These are phyloP conservation scores for Fusarium sterilihyphosum DNA, from an alignment of 2,329 filamentous ascomycete genomes.

Conservation along the genomic window DNA sequence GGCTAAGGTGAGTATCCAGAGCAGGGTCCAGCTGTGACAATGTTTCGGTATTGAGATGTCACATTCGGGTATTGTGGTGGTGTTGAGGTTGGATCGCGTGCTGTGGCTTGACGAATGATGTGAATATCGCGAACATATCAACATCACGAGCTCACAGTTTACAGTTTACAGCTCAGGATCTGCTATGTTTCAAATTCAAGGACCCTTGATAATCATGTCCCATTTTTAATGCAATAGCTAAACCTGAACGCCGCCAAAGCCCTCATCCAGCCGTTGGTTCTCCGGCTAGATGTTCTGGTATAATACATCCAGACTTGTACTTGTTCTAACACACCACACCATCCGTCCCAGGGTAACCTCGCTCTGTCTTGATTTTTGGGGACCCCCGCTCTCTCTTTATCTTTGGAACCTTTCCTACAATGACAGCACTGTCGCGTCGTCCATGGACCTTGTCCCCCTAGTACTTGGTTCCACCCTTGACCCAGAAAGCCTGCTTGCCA, in stretches of 20 bases:
- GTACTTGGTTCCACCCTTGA: slow-evolving; percentile 50
- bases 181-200: slow-evolving; percentile 23
- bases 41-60: neutral
- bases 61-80: neutral
- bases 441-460: neutral
- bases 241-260: slow-evolving; percentile 52
- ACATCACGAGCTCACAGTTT: neutral
- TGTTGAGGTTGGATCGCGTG: neutral
- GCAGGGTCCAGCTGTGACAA: neutral
- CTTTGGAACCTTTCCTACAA: neutral
- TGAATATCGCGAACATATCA: neutral
- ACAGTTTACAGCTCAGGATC: slow-evolving; percentile 5
- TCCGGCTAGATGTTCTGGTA: slow-evolving; percentile 47
- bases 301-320: slow-evolving; percentile 51
- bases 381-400: slow-evolving; percentile 1
- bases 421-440: neutral
- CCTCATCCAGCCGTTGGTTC: slow-evolving; percentile 44
- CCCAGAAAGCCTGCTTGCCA: slow-evolving; percentile 64
- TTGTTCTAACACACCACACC: slow-evolving; percentile 33
- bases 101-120: neutral
- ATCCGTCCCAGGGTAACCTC: slow-evolving; percentile 1
- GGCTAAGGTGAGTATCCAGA: neutral
- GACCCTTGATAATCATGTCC: slow-evolving; percentile 38
- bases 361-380: neutral
- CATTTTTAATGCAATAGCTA: slow-evolving; percentile 46